A percentile compares a stretch with the other conserved stretches of the same genome.
Conservation (phyloP, 768 basidiomycete genomes). For the Collybiopsis luxurians region DNA sequence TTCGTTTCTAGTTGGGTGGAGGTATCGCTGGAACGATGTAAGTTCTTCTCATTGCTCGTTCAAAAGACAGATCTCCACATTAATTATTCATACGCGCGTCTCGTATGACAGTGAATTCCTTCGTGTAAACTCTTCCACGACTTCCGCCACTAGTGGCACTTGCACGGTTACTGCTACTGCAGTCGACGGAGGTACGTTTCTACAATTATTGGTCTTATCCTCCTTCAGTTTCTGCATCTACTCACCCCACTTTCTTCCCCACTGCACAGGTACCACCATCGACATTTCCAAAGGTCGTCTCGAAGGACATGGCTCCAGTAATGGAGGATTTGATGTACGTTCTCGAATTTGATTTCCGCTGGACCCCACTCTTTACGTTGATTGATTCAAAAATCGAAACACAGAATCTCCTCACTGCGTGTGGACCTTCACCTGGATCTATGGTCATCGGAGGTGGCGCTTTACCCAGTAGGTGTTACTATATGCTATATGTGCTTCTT, state of each 20-base stretch:
- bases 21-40: slow-evolving; percentile 19
- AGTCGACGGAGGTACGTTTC: slow-evolving; percentile 16
- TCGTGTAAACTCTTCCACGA: slow-evolving; percentile 12
- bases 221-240: neutral
- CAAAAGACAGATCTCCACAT: too few species aligned
- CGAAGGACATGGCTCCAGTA: slow-evolving; percentile 18
- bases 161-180: slow-evolving; percentile 19
- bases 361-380: neutral
- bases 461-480: neutral
- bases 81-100: too few species aligned
- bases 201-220: neutral
- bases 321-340: slow-evolving; percentile 19
- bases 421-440: slow-evolving; percentile 18
- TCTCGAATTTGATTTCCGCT: neutral
- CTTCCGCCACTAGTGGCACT: slow-evolving; percentile 16
- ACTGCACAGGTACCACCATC: slow-evolving; percentile 16
- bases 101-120: slow-evolving; percentile 15
- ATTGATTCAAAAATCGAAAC: neutral
- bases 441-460: slow-evolving; percentile 20
- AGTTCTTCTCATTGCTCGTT: too few species aligned
- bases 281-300: slow-evolving; percentile 20
- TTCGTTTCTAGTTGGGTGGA: slow-evolving; percentile 17
- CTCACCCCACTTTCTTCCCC: too few species aligned
- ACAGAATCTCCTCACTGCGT: slow-evolving; percentile 19
- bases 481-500: too few species aligned